Evolutionary conservation across 805 yeast species (phyloP).

Genomic region (Ogataea zsoltii): DNA sequence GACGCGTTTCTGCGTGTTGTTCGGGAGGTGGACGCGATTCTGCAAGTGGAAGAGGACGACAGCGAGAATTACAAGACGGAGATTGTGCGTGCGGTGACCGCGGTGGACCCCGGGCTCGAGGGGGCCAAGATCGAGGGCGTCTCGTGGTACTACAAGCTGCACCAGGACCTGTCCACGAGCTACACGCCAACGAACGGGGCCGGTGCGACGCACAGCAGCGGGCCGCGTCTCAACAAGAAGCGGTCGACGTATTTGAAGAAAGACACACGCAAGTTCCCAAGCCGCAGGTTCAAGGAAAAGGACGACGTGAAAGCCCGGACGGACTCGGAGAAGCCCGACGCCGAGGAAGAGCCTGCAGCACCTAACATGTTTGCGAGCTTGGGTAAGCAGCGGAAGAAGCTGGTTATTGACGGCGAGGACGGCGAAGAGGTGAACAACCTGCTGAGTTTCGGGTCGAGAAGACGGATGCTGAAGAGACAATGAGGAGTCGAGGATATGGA

Average conservation of each 20-base stretch:
- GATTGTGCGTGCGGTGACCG: conserved; percentile 24
- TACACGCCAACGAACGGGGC: background rate
- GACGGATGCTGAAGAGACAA: conserved; percentile 19
- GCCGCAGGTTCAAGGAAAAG: conserved; percentile 8
- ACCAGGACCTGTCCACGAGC: conserved; percentile 34
- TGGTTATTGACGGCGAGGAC: conserved; percentile 25
- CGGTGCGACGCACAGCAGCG: background rate
- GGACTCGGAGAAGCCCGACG: conserved; percentile 6
- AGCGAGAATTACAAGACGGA: background rate
- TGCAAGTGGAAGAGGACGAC: conserved; percentile 32
- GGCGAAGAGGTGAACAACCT: conserved; percentile 31
- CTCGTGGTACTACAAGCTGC: conserved; percentile 47
- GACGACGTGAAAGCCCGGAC: conserved; percentile 1
- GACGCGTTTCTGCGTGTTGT: conserved; percentile 47
- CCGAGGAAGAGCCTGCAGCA: background rate
- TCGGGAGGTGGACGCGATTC: conserved; percentile 47
- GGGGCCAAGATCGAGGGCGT: conserved; percentile 45
- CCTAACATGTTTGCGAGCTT: conserved; percentile 26
- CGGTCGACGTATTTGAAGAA: conserved; percentile 10
- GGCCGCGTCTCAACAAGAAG: conserved; percentile 9
- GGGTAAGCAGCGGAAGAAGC: conserved; percentile 32
- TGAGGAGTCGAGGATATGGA: too few species aligned
- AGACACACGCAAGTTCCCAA: conserved; percentile 8
- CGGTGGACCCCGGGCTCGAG: conserved; percentile 37
- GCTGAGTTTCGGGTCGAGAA: conserved; percentile 27